phyloP scores from a whole-genome alignment of 805 yeast genomes.

The Geotrichum ghanense region DNA sequence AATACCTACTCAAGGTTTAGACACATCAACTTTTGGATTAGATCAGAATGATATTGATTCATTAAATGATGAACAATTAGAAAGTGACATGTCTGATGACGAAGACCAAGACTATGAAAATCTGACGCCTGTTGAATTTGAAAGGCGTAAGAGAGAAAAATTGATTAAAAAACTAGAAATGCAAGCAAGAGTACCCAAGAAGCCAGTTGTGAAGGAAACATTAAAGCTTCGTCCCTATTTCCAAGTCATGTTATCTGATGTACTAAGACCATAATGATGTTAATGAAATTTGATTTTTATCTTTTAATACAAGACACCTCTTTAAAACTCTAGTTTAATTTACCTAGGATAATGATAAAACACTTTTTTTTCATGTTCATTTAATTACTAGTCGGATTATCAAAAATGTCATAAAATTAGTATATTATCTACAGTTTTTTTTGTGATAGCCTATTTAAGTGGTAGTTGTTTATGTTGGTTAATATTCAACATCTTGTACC shows the following conservation, averaged over 20 bases:
- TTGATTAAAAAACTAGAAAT: slow-evolving; percentile 4
- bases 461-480: no score
- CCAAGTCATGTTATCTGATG: slow-evolving; percentile 2
- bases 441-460: no score
- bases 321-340: no score
- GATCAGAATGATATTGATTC: slow-evolving; percentile 39
- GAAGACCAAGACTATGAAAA: slow-evolving; percentile 17
- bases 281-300: no score
- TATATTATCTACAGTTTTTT: no score
- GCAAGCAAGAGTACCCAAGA: slow-evolving; percentile 8
- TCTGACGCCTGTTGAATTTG: slow-evolving; percentile 21
- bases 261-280: background rate
- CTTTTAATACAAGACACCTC: no score
- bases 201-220: slow-evolving; percentile 22
- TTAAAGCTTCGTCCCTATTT: slow-evolving; percentile 19
- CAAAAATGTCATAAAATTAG: no score
- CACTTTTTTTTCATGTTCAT: no score
- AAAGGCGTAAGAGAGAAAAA: slow-evolving; percentile 18
- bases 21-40: slow-evolving; percentile 36
- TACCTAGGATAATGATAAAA: no score
- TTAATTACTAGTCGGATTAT: no score
- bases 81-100: slow-evolving; percentile 25
- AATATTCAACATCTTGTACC: no score
- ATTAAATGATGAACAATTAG: slow-evolving; percentile 24
- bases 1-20: slow-evolving; percentile 31